These are phyloP conservation scores for Wickerhamomyces sydowiorum DNA, from an alignment of 805 yeast species.

Conservation along the genomic window DNA sequence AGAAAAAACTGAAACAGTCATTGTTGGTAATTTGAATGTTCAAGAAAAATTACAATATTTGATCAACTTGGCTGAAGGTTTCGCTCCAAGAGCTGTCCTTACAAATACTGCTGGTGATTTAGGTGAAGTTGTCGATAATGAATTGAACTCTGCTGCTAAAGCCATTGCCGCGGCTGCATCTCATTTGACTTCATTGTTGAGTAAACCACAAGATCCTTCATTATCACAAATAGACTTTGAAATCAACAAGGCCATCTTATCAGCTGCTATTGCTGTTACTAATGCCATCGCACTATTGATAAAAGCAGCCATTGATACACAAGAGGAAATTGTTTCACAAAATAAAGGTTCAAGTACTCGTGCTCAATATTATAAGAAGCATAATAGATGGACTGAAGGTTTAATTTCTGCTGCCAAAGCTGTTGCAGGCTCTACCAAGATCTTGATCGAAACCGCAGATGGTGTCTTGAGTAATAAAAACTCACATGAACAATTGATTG, in stretches of 20 bases:
- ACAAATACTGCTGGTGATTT: slow-evolving; percentile 43
- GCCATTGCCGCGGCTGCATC: slow-evolving; percentile 63
- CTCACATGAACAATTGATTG: slow-evolving; percentile 77
- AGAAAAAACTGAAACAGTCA: slow-evolving; percentile 70
- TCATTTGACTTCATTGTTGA: slow-evolving; percentile 47
- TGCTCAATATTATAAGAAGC: slow-evolving; percentile 77
- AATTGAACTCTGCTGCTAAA: slow-evolving; percentile 66
- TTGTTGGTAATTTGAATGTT: slow-evolving; percentile 66
- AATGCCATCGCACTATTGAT: slow-evolving; percentile 70
- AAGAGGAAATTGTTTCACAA: slow-evolving; percentile 69
- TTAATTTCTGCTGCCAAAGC: slow-evolving; percentile 84
- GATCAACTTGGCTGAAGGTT: slow-evolving; percentile 46
- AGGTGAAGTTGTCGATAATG: slow-evolving; percentile 66
- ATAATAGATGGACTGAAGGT: slow-evolving; percentile 92
- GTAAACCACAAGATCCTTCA: slow-evolving; percentile 43
- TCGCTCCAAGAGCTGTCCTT: slow-evolving; percentile 37
- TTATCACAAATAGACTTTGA: slow-evolving; percentile 54
- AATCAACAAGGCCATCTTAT: slow-evolving; percentile 69
- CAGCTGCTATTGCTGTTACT: slow-evolving; percentile 77
- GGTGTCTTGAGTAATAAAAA: slow-evolving; percentile 64
- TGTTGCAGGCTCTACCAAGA: slow-evolving; percentile 76
- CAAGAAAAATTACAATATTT: slow-evolving; percentile 66
- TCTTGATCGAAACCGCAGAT: slow-evolving; percentile 82
- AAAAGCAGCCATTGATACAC: slow-evolving; percentile 73
- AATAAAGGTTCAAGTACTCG: slow-evolving; percentile 62